Evolutionary conservation across 2,329 filamentous ascomycete species (phyloP).

Genomic region (Fonsecaea monophora): DNA sequence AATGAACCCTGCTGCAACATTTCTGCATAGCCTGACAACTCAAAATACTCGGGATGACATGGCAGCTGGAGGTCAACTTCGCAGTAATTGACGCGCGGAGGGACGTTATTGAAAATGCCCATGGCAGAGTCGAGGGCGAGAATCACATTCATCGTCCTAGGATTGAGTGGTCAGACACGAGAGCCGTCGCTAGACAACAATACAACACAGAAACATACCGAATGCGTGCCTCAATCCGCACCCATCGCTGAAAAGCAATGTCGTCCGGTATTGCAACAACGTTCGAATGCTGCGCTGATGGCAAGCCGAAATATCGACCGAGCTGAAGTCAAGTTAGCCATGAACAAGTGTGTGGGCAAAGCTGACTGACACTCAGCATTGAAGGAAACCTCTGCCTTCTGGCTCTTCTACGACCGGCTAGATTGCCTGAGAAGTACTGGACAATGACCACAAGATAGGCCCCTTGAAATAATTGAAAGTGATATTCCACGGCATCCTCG

Average conservation of each 20-base stretch:
- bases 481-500: slow-evolving; percentile 44
- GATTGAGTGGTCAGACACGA: slow-evolving; percentile 9
- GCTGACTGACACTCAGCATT: slow-evolving; percentile 47
- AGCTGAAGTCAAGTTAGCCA: slow-evolving; percentile 41
- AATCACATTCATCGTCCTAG: slow-evolving; percentile 51
- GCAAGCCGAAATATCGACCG: slow-evolving; percentile 49
- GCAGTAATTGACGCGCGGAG: slow-evolving; percentile 48
- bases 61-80: slow-evolving; percentile 55
- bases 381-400: slow-evolving; percentile 53
- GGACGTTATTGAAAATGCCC: slow-evolving; percentile 55
- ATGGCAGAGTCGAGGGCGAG: slow-evolving; percentile 54
- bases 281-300: slow-evolving; percentile 47
- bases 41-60: slow-evolving; percentile 50
- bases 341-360: not conserved
- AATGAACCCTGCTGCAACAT: slow-evolving; percentile 44
- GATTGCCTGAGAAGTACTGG: slow-evolving; percentile 55
- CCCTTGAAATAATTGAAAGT: slow-evolving; percentile 52
- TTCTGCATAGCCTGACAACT: slow-evolving; percentile 46
- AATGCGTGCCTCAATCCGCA: slow-evolving; percentile 53
- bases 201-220: slow-evolving; percentile 43
- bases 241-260: slow-evolving; percentile 45
- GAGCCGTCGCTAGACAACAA: not conserved
- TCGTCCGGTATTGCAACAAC: slow-evolving; percentile 47
- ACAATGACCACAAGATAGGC: slow-evolving; percentile 51
- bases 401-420: slow-evolving; percentile 49